Base-by-base conservation (phyloP, 2,329 filamentous ascomycete genomes). In the Neonectria coccinea region DNA sequence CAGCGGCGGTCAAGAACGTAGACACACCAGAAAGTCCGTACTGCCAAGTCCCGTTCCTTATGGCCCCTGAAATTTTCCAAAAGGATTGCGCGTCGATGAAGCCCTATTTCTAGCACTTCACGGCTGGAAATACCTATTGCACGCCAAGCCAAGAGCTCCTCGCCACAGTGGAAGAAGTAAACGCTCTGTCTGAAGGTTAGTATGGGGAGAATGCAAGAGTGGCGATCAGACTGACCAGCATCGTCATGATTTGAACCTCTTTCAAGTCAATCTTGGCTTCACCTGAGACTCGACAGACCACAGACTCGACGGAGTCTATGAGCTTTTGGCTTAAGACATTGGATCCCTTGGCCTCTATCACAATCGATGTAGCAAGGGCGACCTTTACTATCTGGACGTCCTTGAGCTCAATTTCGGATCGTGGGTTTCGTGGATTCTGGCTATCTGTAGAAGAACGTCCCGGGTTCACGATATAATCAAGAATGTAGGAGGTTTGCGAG, bases 1-100 rank as follows among this genome's bases (percentile, higher is more conserved):
- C 83, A 86, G 20, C 84, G 80, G 1, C 83, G 80, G 56, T 86
- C 84, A 0, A 86, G 78, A 0, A 84, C 80, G 56, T 85, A 86
- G 22, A 85, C 81, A 31, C 79, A 83, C 83, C 84, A 86, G 64
- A 85, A 86, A 0, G 85, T 77, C 2, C 78, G 73, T 2, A 77
- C 70, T 0, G 80, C 80, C 5, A 75, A 51, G 1, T 74, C 70
- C 0, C 78, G 75, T 4, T 75, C 67, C 3, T 73, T 64, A 0
- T 68, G 65, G 20, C 80, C 76, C 2, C 68, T 67, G 27, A 81
- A 79, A 12, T 78, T 80, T 50, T 81, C 77, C 11, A 76, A 66
- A 42, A 84, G 74, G 20, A 79, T 84, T 4, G 81, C 75, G 20
- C 79, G 79, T 2, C 83, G 75, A 62, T 86, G 83, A 0, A 86